Conservation (phyloP, 2,329 filamentous ascomycete genomes). For the Dactylellina sp. region DNA sequence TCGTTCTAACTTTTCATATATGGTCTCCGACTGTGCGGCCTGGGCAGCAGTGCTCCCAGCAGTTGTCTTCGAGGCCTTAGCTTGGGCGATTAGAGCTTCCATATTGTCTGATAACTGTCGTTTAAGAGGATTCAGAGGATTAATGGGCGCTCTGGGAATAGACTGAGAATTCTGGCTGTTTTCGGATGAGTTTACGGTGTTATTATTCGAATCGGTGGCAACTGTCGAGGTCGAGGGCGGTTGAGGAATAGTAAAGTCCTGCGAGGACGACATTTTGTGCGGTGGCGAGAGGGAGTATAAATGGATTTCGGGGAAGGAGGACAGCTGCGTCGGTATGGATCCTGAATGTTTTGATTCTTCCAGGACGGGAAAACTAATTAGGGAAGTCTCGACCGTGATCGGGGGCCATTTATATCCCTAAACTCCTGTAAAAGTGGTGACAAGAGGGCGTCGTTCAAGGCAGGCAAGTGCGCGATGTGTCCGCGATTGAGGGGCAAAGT, state of each 20-base stretch:
- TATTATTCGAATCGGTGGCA: slow-evolving; percentile 2
- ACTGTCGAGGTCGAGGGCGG: slow-evolving; percentile 6
- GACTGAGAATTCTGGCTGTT: slow-evolving; percentile 19
- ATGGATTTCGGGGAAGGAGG: slow-evolving; percentile 12
- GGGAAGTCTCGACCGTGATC: slow-evolving; percentile 1
- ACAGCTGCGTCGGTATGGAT: not conserved
- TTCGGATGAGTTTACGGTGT: slow-evolving; percentile 21
- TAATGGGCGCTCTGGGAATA: slow-evolving; percentile 15
- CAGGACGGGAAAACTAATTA: slow-evolving; percentile 20
- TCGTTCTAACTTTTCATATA: slow-evolving; percentile 51
- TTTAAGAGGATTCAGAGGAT: slow-evolving; percentile 46
- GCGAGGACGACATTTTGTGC: slow-evolving; percentile 45
- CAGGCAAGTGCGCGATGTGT: slow-evolving; percentile 31
- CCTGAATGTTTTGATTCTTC: slow-evolving; percentile 20
- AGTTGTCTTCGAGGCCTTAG: slow-evolving; percentile 41
- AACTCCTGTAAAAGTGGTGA: slow-evolving; percentile 28
- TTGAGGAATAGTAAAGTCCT: slow-evolving; percentile 14
- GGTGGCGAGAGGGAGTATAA: slow-evolving; percentile 12
- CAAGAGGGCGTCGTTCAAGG: slow-evolving; percentile 7
- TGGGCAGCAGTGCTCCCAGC: slow-evolving; percentile 40
- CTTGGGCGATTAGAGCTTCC: slow-evolving; percentile 54
- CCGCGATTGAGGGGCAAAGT: slow-evolving; percentile 53
- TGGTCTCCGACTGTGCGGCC: slow-evolving; percentile 40
- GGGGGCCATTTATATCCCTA: slow-evolving; percentile 39
- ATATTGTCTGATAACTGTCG: slow-evolving; percentile 55